A percentile compares a stretch with the other conserved stretches of the same genome.
Evolutionary conservation across 2,329 filamentous ascomycete species (phyloP).

Genomic region (Aureobasidium sp.): DNA sequence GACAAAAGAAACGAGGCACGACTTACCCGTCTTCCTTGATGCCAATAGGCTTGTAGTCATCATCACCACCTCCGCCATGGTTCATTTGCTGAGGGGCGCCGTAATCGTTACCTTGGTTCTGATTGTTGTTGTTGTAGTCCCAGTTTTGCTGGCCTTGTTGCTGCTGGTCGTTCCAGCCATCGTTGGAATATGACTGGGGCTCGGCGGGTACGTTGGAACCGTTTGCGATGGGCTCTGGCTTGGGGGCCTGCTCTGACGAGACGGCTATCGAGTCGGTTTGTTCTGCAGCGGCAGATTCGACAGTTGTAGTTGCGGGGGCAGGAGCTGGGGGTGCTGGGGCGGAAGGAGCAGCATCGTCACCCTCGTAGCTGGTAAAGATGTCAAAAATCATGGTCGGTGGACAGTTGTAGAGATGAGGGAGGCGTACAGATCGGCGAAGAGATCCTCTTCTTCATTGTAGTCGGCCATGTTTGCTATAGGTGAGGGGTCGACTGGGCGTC

Average conservation of each 20-base stretch:
- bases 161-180: conserved; percentile 7
- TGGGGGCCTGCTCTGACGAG: background rate
- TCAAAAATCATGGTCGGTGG: background rate
- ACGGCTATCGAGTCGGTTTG: background rate
- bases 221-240: conserved; percentile 12
- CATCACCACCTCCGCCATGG: conserved; percentile 22
- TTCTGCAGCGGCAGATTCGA: background rate
- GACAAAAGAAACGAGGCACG: conserved; percentile 21
- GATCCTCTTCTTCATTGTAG: conserved; percentile 75
- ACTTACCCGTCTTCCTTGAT: conserved; percentile 92
- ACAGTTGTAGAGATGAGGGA: background rate
- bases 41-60: conserved; percentile 47
- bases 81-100: conserved; percentile 21
- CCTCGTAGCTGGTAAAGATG: conserved; percentile 49
- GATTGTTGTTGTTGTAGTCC: conserved; percentile 9
- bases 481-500: conserved; percentile 9
- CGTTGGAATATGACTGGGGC: background rate
- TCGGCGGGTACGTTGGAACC: conserved; percentile 3
- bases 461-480: conserved; percentile 58
- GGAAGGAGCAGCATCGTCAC: conserved; percentile 44
- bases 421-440: conserved; percentile 88
- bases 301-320: conserved; percentile 5
- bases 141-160: conserved; percentile 6
- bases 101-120: conserved; percentile 16
- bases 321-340: background rate